Evolutionary conservation across 768 basidiomycete genomes (phyloP), one percentile per base, ranked within the genome.

Genomic region (Podaxis sp.): DNA sequence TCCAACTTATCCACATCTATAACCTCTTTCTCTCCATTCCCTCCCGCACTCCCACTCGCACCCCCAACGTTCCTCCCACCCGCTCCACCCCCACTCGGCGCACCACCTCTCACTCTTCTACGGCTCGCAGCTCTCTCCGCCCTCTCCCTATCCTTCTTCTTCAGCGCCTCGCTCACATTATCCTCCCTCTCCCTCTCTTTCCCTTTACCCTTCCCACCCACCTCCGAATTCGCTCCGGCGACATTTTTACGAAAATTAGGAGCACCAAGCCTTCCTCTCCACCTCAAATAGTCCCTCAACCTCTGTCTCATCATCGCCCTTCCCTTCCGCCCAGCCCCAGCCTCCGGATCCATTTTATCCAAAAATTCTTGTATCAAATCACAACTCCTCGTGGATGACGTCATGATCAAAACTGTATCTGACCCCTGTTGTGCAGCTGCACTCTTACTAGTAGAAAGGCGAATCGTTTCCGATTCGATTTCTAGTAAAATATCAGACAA

Each of bases 391-490:
- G 88, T 81, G 0, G 94, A 94, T 0, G 89, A 86, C 2, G 90
- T 85, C 95, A 99, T 96, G 60, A 98, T 79, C 29, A 98, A 84
- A 8, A 96, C 83, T 2, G 85, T 85, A 67, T 98, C 89, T 19
- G 83, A 84, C 2, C 88, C 90, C 2, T 81, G 81, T 12, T 70
- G 66, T 4, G 70, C 80, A 78, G 57, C 9, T 37, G 66, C 70
- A 55, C 70, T 75, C 29, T 70, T 66, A 36, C 66, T 61, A 8
- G 79, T 78, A 65, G 88, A 84, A 64, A 85, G 82, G 47, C 86
- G 79, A 62, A 91, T 78, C 33, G 91, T 88, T 66, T 95, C 93
- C 63, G 87, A 87, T 73, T 98, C 97, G 2, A 94, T 89, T 75
- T 99, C 97, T 55, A 93, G 81, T 49, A 99, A 72, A 0, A 96